Base-by-base conservation (phyloP, 495 filamentous ascomycete genomes). In the Hyaloscypha hepaticicola region DNA sequence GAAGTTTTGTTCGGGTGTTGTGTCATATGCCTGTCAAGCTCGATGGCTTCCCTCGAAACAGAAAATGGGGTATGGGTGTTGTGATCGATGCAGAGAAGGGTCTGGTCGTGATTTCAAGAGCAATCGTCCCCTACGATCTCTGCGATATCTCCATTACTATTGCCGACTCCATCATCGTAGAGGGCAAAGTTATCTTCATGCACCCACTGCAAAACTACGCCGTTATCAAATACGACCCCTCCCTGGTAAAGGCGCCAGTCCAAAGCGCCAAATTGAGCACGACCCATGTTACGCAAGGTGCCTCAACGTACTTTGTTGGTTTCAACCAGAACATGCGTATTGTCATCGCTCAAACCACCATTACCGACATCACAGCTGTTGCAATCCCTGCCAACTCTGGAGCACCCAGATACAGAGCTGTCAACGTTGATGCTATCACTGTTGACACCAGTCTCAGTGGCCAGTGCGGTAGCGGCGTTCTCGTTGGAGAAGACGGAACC, bases 171-270 rank as follows among this genome's bases (percentile, higher is more conserved):
- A 89, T 98, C 70, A 90, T 97, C 60, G 90, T 98, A 19, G 88
- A 90, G 62, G 95, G 90, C 64, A 97, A 96, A 75, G 90, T 99
- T 19, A 81, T 97, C 24, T 99, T 99, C 80, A 82, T 99, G 78
- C 95, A 99, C 75, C 95, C 95, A n/a, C 80, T 98, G 31, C 96
- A 97, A 72, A 99, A 99, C 75, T 99, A 97, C 77, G 89, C 88
- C 66, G 89, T 99, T 70, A 84, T 99, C 61, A 90, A 96, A 76
- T 99, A 98, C 72, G 95, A 99, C 75, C 90, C 96, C 2, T 87
- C 83, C 34, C 85, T 99, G 1, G 96, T 98, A 51, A 85, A 96
- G 69, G 95, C 96, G 7, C 94, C 96, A 5, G 92, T 99, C 24
- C 81, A 96, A 76, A 93, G 88, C 69, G 94, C 95, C 25, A 90